phyloP scores from a whole-genome alignment of 2,329 filamentous ascomycete species.

The Trichophyton schoenleinii region DNA sequence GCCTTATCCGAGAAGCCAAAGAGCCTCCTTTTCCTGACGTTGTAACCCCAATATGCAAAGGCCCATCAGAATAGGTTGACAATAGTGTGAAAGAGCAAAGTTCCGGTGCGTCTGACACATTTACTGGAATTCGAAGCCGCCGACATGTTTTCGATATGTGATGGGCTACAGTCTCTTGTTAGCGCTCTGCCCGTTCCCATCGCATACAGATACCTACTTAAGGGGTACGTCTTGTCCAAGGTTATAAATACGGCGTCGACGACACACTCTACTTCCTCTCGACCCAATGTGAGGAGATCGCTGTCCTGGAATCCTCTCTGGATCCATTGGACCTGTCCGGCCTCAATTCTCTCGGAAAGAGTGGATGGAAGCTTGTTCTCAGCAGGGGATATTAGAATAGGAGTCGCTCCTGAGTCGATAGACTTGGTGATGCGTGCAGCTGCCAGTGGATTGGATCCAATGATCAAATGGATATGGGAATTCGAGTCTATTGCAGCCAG shows the following conservation, averaged over 20 bases:
- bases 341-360: slow-evolving; percentile 34
- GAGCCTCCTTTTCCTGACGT: slow-evolving; percentile 94
- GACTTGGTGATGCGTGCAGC: slow-evolving; percentile 69
- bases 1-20: slow-evolving; percentile 72
- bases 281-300: slow-evolving; percentile 64
- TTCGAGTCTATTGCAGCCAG: slow-evolving; percentile 31
- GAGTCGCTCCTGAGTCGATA: slow-evolving; percentile 66
- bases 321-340: slow-evolving; percentile 32
- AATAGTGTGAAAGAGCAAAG: slow-evolving; percentile 85
- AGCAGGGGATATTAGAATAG: slow-evolving; percentile 63
- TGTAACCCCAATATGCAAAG: slow-evolving; percentile 87
- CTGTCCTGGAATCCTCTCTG: slow-evolving; percentile 49
- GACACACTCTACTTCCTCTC: slow-evolving; percentile 60
- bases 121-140: slow-evolving; percentile 74
- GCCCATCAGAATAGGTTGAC: slow-evolving; percentile 78
- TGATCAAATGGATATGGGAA: slow-evolving; percentile 58
- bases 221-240: slow-evolving; percentile 36
- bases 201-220: slow-evolving; percentile 28
- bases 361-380: slow-evolving; percentile 46
- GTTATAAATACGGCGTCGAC: slow-evolving; percentile 94
- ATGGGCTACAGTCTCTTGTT: slow-evolving; percentile 33
- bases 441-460: slow-evolving; percentile 81
- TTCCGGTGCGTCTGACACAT: slow-evolving; percentile 74
- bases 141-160: slow-evolving; percentile 65
- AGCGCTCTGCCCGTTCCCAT: not conserved